These are phyloP conservation scores for Citropsis articulata DNA, from an alignment of 345 rosid species.

Conservation along the genomic window DNA sequence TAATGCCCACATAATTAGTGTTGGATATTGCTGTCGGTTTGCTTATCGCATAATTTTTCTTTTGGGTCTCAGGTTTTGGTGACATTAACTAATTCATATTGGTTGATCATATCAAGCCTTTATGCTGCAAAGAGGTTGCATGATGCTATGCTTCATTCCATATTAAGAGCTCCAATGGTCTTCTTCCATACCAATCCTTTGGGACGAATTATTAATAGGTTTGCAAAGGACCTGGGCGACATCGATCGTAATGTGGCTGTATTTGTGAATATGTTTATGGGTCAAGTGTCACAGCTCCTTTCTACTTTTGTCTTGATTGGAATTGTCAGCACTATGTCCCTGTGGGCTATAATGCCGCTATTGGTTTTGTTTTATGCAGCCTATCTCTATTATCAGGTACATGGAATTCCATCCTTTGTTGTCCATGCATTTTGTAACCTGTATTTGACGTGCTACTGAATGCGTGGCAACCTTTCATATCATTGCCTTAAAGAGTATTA, in stretches of 20 bases:
- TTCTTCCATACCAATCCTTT: slow-evolving; percentile 97
- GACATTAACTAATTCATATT: slow-evolving; percentile 77
- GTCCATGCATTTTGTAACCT: background rate
- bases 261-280: slow-evolving; percentile 74
- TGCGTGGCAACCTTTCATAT: background rate
- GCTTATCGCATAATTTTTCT: background rate
- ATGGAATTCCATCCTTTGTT: slow-evolving; percentile 1
- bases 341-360: slow-evolving; percentile 98
- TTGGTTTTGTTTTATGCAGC: slow-evolving; percentile 86
- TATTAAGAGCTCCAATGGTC: slow-evolving; percentile 95
- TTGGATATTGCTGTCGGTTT: background rate
- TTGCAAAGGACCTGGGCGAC: slow-evolving; percentile 96
- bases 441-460: background rate
- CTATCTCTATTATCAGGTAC: slow-evolving; percentile 94
- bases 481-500: background rate
- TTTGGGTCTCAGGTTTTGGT: slow-evolving; percentile 65
- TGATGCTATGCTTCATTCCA: slow-evolving; percentile 86
- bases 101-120: slow-evolving; percentile 85
- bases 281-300: slow-evolving; percentile 83
- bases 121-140: slow-evolving; percentile 89
- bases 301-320: slow-evolving; percentile 94
- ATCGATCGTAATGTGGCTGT: slow-evolving; percentile 81
- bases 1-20: background rate
- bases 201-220: slow-evolving; percentile 91
- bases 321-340: slow-evolving; percentile 92